Conservation (phyloP, 352 stramenopile genomes). For the Phytopythium ostracodes region DNA sequence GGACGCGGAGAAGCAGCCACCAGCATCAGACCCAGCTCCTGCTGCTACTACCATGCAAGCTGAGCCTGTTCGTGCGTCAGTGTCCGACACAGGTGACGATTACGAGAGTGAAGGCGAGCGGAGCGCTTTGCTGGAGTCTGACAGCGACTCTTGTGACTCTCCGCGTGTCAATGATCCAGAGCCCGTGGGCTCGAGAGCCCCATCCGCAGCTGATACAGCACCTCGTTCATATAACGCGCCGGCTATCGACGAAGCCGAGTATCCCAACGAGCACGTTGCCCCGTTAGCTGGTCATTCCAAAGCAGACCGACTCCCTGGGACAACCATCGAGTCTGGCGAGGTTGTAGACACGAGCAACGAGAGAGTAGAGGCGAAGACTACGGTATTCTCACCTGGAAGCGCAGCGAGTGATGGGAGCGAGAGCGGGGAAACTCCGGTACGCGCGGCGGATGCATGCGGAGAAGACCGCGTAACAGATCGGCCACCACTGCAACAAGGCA, state of each 20-base stretch:
- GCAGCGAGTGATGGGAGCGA: neutral
- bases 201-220: neutral
- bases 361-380: neutral
- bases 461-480: too few relatives aligned
- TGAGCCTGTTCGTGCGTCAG: conserved; percentile 1
- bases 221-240: neutral
- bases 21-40: neutral
- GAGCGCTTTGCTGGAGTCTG: conserved; percentile 28
- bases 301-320: neutral
- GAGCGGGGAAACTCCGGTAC: too few relatives aligned
- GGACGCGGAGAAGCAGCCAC: neutral
- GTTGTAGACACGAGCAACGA: neutral
- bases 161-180: neutral
- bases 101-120: conserved; percentile 16
- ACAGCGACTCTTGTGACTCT: conserved; percentile 1
- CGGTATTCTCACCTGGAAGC: neutral
- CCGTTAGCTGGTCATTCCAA: neutral
- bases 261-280: neutral
- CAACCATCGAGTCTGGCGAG: neutral
- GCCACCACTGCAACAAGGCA: too few relatives aligned
- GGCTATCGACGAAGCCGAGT: neutral
- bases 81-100: conserved; percentile 7
- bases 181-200: neutral
- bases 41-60: neutral
- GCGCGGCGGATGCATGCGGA: too few relatives aligned